phyloP scores from a whole-genome alignment of 768 basidiomycete species.

The Gymnopilus junonius region DNA sequence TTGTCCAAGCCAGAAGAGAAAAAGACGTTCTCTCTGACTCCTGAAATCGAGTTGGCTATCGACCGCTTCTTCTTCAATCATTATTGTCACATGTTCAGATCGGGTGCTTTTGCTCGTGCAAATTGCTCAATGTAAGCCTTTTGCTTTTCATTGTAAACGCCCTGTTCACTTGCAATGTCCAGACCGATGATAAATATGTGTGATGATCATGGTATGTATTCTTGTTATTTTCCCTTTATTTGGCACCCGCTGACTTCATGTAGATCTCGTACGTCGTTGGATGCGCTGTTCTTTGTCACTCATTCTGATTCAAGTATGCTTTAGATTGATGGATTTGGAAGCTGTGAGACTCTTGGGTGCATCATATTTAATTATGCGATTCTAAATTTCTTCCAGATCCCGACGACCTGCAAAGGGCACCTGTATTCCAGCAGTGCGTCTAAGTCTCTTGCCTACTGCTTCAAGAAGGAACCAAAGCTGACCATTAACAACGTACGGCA shows the following conservation, averaged over 20 bases:
- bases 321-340: slow-evolving; percentile 82
- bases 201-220: slow-evolving; percentile 77
- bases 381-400: slow-evolving; percentile 60
- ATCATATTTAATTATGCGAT: neutral
- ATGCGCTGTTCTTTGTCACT: neutral
- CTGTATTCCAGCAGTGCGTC: slow-evolving; percentile 71
- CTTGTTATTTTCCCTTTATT: neutral
- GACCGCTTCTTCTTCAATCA: slow-evolving; percentile 92
- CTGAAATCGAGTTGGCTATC: slow-evolving; percentile 74
- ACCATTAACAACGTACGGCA: slow-evolving; percentile 28
- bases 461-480: neutral
- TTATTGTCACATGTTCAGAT: slow-evolving; percentile 85
- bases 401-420: slow-evolving; percentile 73
- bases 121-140: slow-evolving; percentile 84
- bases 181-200: slow-evolving; percentile 91
- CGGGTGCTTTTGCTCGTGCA: slow-evolving; percentile 88
- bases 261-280: slow-evolving; percentile 47
- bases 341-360: slow-evolving; percentile 55
- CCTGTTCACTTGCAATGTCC: too few species aligned
- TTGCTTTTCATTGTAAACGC: slow-evolving; percentile 4
- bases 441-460: neutral
- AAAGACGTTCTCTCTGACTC: slow-evolving; percentile 59
- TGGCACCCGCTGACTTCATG: neutral
- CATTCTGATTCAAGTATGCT: slow-evolving; percentile 19
- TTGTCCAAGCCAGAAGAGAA: slow-evolving; percentile 62